Percentiles rank a stretch among this genome's conserved stretches.
phyloP scores from a whole-genome alignment of 1,284 basidiomycete species.

The Cutaneotrichosporon cavernicola region DNA sequence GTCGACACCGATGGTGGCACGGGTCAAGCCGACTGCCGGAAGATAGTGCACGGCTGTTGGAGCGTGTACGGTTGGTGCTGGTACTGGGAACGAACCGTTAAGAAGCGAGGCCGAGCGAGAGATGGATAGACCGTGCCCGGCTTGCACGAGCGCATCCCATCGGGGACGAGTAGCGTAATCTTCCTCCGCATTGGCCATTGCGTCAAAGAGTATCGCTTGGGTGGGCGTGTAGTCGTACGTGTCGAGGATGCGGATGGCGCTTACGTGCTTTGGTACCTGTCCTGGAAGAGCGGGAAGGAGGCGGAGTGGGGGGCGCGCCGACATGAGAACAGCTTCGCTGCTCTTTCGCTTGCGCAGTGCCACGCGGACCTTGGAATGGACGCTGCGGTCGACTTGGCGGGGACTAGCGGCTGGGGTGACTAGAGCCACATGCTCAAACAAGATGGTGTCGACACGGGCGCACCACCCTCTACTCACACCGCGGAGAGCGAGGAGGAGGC shows the following conservation, averaged over 20 bases:
- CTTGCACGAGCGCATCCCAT: not conserved
- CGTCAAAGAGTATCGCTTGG: not conserved
- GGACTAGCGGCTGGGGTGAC: not conserved
- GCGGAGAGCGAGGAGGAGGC: slow-evolving; percentile 2
- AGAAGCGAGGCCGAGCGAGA: not conserved
- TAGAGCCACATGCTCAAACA: slow-evolving; percentile 3
- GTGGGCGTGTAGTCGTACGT: not conserved
- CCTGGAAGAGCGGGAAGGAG: slow-evolving; percentile 1
- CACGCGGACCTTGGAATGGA: not conserved
- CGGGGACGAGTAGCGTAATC: not conserved
- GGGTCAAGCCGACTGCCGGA: not conserved
- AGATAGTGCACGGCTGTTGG: not conserved
- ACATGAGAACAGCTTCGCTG: not conserved
- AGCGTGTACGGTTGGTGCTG: not conserved
- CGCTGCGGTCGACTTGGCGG: not conserved
- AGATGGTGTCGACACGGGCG: not conserved
- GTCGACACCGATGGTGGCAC: not conserved
- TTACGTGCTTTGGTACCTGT: not conserved
- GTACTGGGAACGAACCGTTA: not conserved
- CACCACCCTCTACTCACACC: not conserved
- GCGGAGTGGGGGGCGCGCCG: not conserved
- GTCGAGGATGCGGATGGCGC: slow-evolving; percentile 5
- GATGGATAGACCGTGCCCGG: not conserved
- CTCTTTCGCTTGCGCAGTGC: not conserved
- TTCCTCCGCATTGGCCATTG: not conserved